phyloP scores from a whole-genome alignment of 805 yeast species.

The Ascoidea asiatica region DNA sequence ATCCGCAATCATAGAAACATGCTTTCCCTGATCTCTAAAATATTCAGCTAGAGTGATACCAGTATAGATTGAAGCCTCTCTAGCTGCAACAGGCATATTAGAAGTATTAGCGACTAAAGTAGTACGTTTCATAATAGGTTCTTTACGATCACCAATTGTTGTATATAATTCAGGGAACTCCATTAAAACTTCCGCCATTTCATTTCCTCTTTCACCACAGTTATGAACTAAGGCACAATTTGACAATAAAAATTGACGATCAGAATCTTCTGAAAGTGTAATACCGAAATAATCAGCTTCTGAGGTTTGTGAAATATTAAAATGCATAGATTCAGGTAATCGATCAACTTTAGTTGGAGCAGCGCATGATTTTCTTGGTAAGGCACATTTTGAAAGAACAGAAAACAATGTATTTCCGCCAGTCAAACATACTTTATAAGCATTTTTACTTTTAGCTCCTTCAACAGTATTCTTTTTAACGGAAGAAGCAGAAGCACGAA shows the following conservation, averaged over 20 bases:
- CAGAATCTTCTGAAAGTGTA: constrained; percentile 24
- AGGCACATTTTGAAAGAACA: constrained; percentile 17
- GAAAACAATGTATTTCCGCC: constrained; percentile 15
- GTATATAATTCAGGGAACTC: constrained; percentile 97
- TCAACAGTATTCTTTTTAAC: constrained; percentile 15
- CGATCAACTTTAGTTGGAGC: constrained; percentile 12
- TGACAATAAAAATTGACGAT: constrained; percentile 28
- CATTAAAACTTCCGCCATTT: constrained; percentile 99
- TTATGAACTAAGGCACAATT: constrained; percentile 22
- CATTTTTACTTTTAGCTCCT: constrained; percentile 11
- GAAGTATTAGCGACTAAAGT: constrained; percentile 97
- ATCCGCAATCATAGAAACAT: constrained; percentile 99
- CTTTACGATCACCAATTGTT: constrained; percentile 83
- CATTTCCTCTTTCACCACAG: constrained; percentile 95
- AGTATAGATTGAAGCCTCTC: constrained; percentile 98
- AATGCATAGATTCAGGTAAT: constrained; percentile 16
- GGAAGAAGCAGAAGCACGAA: constrained; percentile 20
- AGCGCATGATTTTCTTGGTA: constrained; percentile 7
- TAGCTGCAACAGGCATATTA: constrained; percentile 99
- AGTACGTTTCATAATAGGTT: constrained; percentile 99
- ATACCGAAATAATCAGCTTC: constrained; percentile 28
- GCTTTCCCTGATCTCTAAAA: constrained; percentile 99
- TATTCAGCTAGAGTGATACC: constrained; percentile 98
- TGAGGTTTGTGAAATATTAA: constrained; percentile 15
- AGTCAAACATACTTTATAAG: constrained; percentile 12